Evolutionary conservation across 192 early-diverging fungal species (phyloP).

Genomic region (Coemansia sp.): DNA sequence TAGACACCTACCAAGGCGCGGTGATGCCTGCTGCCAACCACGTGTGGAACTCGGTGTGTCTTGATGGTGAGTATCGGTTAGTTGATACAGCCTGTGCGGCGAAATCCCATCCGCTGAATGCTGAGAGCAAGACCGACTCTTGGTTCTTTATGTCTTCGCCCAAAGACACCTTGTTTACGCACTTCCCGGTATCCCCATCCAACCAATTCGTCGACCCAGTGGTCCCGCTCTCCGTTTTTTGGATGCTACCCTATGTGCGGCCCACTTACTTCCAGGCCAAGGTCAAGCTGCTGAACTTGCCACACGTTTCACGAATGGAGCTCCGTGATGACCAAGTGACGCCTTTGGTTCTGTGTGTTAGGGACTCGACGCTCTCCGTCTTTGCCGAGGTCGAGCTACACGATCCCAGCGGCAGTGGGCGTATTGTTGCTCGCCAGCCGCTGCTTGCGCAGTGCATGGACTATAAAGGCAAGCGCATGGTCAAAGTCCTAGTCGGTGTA

Average conservation of each 20-base stretch:
- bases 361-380: constrained; percentile 40
- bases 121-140: constrained; percentile 35
- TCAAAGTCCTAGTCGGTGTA: constrained; percentile 50
- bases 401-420: constrained; percentile 49
- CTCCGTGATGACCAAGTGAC: constrained; percentile 46
- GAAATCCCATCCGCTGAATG: constrained; percentile 45
- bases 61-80: constrained; percentile 54
- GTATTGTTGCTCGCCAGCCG: constrained; percentile 49
- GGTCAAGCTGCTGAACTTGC: constrained; percentile 52
- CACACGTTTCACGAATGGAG: constrained; percentile 36
- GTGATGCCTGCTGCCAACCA: constrained; percentile 53
- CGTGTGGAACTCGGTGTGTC: constrained; percentile 53
- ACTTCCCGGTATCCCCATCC: constrained; percentile 29
- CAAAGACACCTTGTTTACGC: constrained; percentile 51
- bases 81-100: constrained; percentile 51
- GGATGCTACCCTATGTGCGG: constrained; percentile 56
- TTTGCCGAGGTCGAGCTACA: constrained; percentile 57
- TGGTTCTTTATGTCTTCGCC: constrained; percentile 54
- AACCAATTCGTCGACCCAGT: constrained; percentile 54
- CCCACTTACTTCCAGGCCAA: constrained; percentile 41
- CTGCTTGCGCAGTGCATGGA: constrained; percentile 55
- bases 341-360: constrained; percentile 48
- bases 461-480: constrained; percentile 54
- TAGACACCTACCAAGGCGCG: constrained; percentile 44
- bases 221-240: constrained; percentile 50